Percentiles rank a stretch among this genome's conserved stretches.
phyloP scores from a whole-genome alignment of 2,329 filamentous ascomycete genomes.

The Orbilia blumenaviensis region DNA sequence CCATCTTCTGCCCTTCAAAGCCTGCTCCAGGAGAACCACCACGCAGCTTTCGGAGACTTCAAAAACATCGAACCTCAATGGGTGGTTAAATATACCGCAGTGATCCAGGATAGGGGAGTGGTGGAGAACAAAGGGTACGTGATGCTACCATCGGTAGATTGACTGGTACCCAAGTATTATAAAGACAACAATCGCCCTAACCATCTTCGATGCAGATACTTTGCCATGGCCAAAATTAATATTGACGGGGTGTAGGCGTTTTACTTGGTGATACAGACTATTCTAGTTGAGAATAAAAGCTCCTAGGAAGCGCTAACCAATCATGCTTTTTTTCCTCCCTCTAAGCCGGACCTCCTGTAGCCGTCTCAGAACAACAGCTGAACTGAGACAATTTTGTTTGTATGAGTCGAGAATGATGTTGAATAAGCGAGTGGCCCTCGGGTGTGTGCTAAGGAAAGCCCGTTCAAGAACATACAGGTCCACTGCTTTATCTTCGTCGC shows the following conservation, averaged over 20 bases:
- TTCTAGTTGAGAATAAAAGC: background rate
- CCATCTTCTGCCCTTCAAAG: constrained; percentile 85
- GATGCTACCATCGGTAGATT: background rate
- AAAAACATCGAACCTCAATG: constrained; percentile 83
- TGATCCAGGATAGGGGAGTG: constrained; percentile 90
- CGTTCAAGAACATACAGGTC: constrained; percentile 95
- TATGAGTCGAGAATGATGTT: constrained; percentile 78
- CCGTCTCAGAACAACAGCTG: constrained; percentile 76
- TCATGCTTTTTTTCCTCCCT: constrained; percentile 95
- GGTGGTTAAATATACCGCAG: constrained; percentile 97
- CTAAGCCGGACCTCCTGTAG: constrained; percentile 92
- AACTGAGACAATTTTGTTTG: constrained; percentile 76
- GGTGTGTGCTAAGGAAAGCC: constrained; percentile 94
- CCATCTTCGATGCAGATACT: constrained; percentile 24
- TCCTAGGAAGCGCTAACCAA: constrained; percentile 70
- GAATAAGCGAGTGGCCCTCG: constrained; percentile 80
- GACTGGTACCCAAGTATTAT: background rate
- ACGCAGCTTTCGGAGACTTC: background rate
- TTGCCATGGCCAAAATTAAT: constrained; percentile 33
- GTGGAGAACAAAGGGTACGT: constrained; percentile 95
- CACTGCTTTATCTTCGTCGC: constrained; percentile 93
- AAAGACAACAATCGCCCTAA: background rate
- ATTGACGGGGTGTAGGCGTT: background rate
- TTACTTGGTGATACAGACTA: background rate
- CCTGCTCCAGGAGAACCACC: constrained; percentile 74